Evolutionary conservation across 768 basidiomycete genomes (phyloP).

Genomic region (Tulasnella calospora): DNA sequence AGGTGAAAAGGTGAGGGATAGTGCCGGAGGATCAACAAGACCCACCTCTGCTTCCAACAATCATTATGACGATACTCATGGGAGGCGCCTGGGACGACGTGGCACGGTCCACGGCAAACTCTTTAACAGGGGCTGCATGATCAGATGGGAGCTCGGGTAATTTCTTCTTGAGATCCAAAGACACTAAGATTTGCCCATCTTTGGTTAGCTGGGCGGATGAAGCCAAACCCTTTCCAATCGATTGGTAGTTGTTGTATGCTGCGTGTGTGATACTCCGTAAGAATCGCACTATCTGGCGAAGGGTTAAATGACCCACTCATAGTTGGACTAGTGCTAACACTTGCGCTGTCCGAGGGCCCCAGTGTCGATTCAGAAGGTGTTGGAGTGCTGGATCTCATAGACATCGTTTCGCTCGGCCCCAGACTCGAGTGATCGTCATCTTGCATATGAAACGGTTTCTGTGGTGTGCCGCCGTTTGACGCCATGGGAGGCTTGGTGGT

Average conservation of each 20-base stretch:
- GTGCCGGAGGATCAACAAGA: constrained; percentile 11
- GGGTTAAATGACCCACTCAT: background rate
- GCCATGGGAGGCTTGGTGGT: background rate
- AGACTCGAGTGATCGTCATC: background rate
- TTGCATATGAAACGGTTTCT: background rate
- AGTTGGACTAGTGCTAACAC: background rate
- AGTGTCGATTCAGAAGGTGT: background rate
- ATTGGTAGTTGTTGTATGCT: constrained; percentile 40
- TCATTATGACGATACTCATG: constrained; percentile 60
- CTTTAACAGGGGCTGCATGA: constrained; percentile 45
- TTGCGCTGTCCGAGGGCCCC: background rate
- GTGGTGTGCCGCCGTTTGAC: background rate
- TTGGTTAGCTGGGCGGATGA: constrained; percentile 42
- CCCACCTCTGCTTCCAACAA: constrained; percentile 60
- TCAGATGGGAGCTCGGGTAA: constrained; percentile 50
- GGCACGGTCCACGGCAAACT: constrained; percentile 45
- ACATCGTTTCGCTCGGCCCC: background rate
- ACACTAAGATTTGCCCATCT: constrained; percentile 48
- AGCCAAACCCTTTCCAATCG: constrained; percentile 42
- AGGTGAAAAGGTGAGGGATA: background rate
- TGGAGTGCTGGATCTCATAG: background rate
- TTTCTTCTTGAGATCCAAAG: constrained; percentile 46
- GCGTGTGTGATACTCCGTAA: background rate
- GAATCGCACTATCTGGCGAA: background rate
- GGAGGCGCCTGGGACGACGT: constrained; percentile 28